Base-by-base conservation (phyloP, 352 stramenopile genomes). In the Phytophthora pini region DNA sequence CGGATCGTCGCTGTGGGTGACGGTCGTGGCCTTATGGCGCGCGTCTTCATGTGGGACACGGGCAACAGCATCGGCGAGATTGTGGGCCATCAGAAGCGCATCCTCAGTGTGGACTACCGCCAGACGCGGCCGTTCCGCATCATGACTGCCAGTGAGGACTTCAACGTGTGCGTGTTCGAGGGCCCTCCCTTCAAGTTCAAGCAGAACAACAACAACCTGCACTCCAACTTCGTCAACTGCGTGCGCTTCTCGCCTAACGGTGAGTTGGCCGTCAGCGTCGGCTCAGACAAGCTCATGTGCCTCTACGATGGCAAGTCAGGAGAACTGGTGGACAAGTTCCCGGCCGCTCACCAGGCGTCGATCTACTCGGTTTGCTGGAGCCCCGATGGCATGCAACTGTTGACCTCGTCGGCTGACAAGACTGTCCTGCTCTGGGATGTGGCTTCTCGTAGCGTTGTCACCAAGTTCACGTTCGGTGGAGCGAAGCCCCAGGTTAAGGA, bases 151-250 rank as follows among this genome's bases (percentile, higher is more conserved):
- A 96, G 87, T 47, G 96, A 99, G 66, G 97, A 99, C 82, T 96
- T 97, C 15, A 97, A 96, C 51, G 84, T 97, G 11, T 92, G 96
- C 40, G 97, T 99, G 65, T 98, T 95, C 70, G 84, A 97, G 68
- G 97, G 97, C 17, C 97, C 97, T 24, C 97, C 97, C 10, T 99
- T 99, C 80, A 96, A 98, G 74, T 93, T 98, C 67, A 93, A 98
- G 46, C 79, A 97, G 46, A 96, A 96, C 65, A 91, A 92, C 74
- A 97, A 97, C 68, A 88, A 89, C 67, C 72, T 90, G 58, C 97
- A 99, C 84, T 90, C 79, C 5, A 98, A 98, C 79, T 98, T 98
- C 64, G 93, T 99, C 57, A 98, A 99, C 77, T 96, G 87, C 60
- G 82, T 99, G 40, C 81, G 94, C 20, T 99, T 98, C 81, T 97